phyloP scores from a whole-genome alignment of 1,139 yeast species.

The Sugiyamaella sp. region DNA sequence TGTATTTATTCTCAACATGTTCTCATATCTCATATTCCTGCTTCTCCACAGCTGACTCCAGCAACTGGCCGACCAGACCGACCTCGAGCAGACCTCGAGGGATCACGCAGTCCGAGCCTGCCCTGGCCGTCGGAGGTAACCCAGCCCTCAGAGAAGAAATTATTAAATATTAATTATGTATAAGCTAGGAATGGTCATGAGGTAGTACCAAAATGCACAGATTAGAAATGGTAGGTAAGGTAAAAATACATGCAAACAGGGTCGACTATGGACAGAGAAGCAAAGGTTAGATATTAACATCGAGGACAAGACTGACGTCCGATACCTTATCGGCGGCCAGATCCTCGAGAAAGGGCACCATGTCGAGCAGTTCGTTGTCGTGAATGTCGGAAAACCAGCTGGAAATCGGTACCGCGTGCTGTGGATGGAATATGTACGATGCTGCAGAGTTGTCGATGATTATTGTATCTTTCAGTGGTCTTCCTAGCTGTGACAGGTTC shows the following conservation, averaged over 20 bases:
- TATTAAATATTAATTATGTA: background rate
- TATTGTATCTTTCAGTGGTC: conserved; percentile 83
- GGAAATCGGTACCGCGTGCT: conserved; percentile 96
- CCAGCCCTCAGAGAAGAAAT: background rate
- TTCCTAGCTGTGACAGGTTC: conserved; percentile 88
- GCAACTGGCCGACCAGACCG: too few species aligned
- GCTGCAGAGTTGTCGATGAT: conserved; percentile 98
- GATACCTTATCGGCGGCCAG: conserved; percentile 65
- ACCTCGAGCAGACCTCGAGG: too few species aligned
- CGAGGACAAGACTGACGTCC: conserved; percentile 54
- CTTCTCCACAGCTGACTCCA: background rate
- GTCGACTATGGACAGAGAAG: background rate
- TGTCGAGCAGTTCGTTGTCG: conserved; percentile 90
- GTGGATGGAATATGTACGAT: conserved; percentile 94
- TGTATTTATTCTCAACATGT: background rate
- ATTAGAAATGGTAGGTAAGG: background rate
- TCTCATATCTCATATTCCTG: background rate
- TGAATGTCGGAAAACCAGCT: conserved; percentile 99
- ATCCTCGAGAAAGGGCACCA: conserved; percentile 89
- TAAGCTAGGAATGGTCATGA: conserved; percentile 3
- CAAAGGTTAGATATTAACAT: conserved; percentile 25
- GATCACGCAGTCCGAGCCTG: background rate
- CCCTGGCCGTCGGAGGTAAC: background rate
- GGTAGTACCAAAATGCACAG: conserved; percentile 4
- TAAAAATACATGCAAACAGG: conserved; percentile 9